A percentile compares a stretch with the other conserved stretches of the same genome.
Conservation (phyloP, 768 basidiomycete species). For the Lactarius akahatsu region DNA sequence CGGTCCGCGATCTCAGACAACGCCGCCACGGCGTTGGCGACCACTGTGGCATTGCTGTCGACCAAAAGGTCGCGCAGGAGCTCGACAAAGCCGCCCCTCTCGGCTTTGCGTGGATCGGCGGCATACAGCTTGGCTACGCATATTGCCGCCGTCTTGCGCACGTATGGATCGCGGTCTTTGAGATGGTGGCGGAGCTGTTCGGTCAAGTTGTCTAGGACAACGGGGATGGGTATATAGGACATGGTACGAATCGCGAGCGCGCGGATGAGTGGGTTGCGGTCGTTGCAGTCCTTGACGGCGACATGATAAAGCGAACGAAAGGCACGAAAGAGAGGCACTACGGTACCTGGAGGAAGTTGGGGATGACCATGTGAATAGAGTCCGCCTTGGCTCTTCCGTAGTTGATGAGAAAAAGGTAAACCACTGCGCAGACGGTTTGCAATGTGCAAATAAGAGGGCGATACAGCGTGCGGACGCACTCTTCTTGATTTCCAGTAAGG, state of each 20-base stretch:
- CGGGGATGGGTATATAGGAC: slow-evolving; percentile 95
- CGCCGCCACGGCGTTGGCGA: slow-evolving; percentile 95
- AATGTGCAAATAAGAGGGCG: slow-evolving; percentile 7
- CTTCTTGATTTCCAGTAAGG: slow-evolving; percentile 97
- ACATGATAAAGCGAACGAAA: slow-evolving; percentile 20
- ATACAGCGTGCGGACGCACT: slow-evolving; percentile 54
- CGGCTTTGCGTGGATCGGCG: slow-evolving; percentile 82
- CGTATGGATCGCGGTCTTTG: slow-evolving; percentile 95
- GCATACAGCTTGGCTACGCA: slow-evolving; percentile 95
- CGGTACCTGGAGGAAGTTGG: slow-evolving; percentile 23
- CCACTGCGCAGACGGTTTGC: slow-evolving; percentile 57
- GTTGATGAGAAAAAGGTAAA: slow-evolving; percentile 95
- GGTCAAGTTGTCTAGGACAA: slow-evolving; percentile 78
- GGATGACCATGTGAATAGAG: slow-evolving; percentile 58
- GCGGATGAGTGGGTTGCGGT: slow-evolving; percentile 94
- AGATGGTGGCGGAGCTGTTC: slow-evolving; percentile 92
- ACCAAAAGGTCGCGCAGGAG: slow-evolving; percentile 88
- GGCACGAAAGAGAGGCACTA: not conserved
- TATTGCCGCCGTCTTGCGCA: slow-evolving; percentile 97
- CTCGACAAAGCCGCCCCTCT: slow-evolving; percentile 88
- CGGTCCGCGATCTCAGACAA: slow-evolving; percentile 96
- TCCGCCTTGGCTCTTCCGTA: slow-evolving; percentile 94
- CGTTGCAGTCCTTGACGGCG: slow-evolving; percentile 78
- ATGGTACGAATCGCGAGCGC: slow-evolving; percentile 98
- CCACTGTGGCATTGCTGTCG: slow-evolving; percentile 93